Evolutionary conservation across 2,329 filamentous ascomycete genomes (phyloP), one percentile per base, ranked within the genome.

Genomic region (Trichoderma sp.): DNA sequence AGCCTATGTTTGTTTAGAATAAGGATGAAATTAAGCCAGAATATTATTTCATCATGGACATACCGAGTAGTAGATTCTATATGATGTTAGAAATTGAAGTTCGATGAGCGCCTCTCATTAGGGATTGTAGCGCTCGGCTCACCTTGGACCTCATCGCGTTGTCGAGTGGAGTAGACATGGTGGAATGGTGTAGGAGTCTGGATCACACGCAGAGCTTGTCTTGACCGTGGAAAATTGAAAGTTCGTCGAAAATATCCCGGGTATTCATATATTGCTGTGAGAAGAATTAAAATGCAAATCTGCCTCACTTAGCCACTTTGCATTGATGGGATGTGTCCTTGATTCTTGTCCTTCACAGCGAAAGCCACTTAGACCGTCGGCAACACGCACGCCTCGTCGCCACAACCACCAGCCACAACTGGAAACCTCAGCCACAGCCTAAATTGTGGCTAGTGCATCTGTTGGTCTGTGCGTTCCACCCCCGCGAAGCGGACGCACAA

Each of bases 61-160:
- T 85, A 92, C 90, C 90, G 69, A 93, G 81, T 67, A 93, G 85
- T 28, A 59, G 1, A 28, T 51, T 66, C 63, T 66, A 5, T 24
- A 5, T 8, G 5, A 0, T n/a, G 37, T 66, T 34, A 58, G 52
- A 46, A 5, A 26, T 52, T 28, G 10, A 16, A 11, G 2, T 21
- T 51, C 8, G 5, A 8, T 51, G 14, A 10, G 24, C 30, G 5
- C 32, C 10, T 54, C n/a, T n/a, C n/a, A 26, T 26, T 11, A 5
- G 21, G 2, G 16, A 7, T 56, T 30, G 7, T 18, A 59, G 32
- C 10, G 28, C 16, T 54, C 18, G 13, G 77, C 80, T 68, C 81
- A 91, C 90, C 83, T 90, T 90, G 66, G 90, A 92, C 74, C 85
- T 89, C 81, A 93, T 81, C 11, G 87, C 89, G 77, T 84, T 87